A percentile compares a stretch with the other conserved stretches of the same genome.
These are phyloP conservation scores for Wallacemonas sp. DNA, from an alignment of 208 protist species.

Conservation along the genomic window DNA sequence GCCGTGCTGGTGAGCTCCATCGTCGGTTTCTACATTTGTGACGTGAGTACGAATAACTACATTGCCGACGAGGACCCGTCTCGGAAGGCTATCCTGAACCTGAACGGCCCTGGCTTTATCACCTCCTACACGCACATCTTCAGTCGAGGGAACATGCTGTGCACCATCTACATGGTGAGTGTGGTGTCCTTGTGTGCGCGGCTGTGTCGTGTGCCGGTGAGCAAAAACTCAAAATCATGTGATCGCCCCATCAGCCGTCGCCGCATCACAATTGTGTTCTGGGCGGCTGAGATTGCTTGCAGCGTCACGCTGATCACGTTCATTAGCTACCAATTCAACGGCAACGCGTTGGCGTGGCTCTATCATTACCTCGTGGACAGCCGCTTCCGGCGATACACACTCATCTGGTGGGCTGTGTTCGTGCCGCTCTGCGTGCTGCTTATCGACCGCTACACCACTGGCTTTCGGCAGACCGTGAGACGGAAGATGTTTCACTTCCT, in stretches of 20 bases:
- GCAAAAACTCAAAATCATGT: constrained; percentile 80
- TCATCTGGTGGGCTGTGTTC: constrained; percentile 43
- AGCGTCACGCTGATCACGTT: constrained; percentile 21
- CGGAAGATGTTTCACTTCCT: constrained; percentile 91
- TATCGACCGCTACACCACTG: constrained; percentile 44
- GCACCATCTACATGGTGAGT: constrained; percentile 45
- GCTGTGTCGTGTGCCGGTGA: constrained; percentile 48
- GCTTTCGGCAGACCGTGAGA: constrained; percentile 49
- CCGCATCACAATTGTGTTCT: constrained; percentile 72
- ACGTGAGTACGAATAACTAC: constrained; percentile 75
- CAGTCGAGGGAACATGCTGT: constrained; percentile 60
- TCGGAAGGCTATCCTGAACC: constrained; percentile 26
- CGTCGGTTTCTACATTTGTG: constrained; percentile 76
- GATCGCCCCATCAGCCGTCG: constrained; percentile 44
- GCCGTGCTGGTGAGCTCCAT: constrained; percentile 68
- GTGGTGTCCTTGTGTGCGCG: constrained; percentile 36
- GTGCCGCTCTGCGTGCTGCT: constrained; percentile 56
- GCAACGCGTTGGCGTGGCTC: constrained; percentile 63
- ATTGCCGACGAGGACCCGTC: constrained; percentile 28
- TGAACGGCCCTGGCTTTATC: constrained; percentile 43
- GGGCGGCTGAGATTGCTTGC: constrained; percentile 32
- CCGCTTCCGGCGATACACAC: constrained; percentile 52
- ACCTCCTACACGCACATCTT: constrained; percentile 79
- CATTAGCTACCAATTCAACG: constrained; percentile 62
- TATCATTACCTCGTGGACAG: constrained; percentile 60